phyloP scores from a whole-genome alignment of 1,139 yeast species.

The Diutina scorzettiae region DNA sequence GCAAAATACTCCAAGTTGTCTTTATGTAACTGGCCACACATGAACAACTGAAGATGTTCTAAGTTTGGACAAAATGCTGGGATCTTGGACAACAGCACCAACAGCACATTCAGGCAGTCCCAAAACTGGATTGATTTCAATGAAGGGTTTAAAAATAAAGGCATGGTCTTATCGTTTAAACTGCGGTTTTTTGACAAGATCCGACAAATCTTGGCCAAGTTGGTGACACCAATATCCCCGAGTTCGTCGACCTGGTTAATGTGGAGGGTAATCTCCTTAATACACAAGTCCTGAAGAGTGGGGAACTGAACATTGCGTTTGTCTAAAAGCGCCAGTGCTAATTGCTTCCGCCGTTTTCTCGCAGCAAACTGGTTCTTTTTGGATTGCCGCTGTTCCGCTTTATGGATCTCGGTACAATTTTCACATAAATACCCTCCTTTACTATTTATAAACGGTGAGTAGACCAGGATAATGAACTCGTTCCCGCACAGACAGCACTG shows the following conservation, averaged over 20 bases:
- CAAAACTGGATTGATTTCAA: constrained; percentile 56
- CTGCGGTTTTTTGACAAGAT: constrained; percentile 77
- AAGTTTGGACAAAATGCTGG: constrained; percentile 74
- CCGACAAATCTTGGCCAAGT: constrained; percentile 49
- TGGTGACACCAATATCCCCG: constrained; percentile 65
- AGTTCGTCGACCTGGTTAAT: constrained; percentile 68
- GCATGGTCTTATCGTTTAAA: constrained; percentile 55
- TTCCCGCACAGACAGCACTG: constrained; percentile 49
- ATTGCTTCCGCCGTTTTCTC: constrained; percentile 59
- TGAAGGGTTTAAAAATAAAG: constrained; percentile 56
- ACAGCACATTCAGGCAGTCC: constrained; percentile 80
- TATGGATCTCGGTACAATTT: constrained; percentile 40
- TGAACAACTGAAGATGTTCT: constrained; percentile 53
- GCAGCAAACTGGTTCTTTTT: constrained; percentile 47
- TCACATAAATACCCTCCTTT: constrained; percentile 56
- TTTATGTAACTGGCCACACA: constrained; percentile 90
- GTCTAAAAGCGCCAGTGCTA: constrained; percentile 78
- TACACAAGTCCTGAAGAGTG: constrained; percentile 71
- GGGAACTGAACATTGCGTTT: constrained; percentile 43
- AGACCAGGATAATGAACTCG: constrained; percentile 48
- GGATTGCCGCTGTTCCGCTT: constrained; percentile 30
- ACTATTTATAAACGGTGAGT: constrained; percentile 40
- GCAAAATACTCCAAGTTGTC: constrained; percentile 56
- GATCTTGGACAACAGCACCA: constrained; percentile 53
- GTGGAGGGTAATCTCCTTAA: constrained; percentile 53